phyloP scores from a whole-genome alignment of 1,284 basidiomycete species.

The Volvariella volvacea region DNA sequence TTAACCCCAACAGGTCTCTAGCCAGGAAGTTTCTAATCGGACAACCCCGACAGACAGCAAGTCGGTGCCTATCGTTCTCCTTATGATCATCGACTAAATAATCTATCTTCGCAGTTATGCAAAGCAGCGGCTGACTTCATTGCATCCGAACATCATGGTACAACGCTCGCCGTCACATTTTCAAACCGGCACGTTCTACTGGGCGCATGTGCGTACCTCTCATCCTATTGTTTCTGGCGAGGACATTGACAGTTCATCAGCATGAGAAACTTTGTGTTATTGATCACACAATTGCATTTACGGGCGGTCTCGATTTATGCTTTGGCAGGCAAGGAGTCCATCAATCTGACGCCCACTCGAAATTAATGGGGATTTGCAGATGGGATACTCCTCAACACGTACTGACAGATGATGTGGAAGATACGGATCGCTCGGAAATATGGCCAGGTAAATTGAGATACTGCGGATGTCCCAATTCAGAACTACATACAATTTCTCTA shows the following conservation, averaged over 20 bases:
- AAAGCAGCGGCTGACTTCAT: conserved; percentile 78
- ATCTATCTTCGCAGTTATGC: conserved; percentile 59
- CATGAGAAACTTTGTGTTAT: conserved; percentile 99
- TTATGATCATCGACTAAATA: conserved; percentile 9
- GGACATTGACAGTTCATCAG: conserved; percentile 28
- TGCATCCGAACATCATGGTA: conserved; percentile 94
- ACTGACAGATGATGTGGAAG: conserved; percentile 78
- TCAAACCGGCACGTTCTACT: conserved; percentile 96
- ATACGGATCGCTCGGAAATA: conserved; percentile 59
- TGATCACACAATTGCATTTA: conserved; percentile 96
- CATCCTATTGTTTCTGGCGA: conserved; percentile 1
- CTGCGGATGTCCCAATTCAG: background rate
- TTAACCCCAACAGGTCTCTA: conserved; percentile 19
- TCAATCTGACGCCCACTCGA: background rate
- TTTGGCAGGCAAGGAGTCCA: conserved; percentile 60
- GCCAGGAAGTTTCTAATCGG: conserved; percentile 95
- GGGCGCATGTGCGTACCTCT: conserved; percentile 76
- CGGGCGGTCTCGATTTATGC: conserved; percentile 95
- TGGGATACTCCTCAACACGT: conserved; percentile 97
- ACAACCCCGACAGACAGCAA: conserved; percentile 92
- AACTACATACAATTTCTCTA: conserved; percentile 13
- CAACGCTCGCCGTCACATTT: conserved; percentile 98
- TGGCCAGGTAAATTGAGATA: conserved; percentile 69
- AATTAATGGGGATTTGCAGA: conserved; percentile 29
- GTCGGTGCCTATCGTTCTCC: conserved; percentile 32